Evolutionary conservation across 345 rosid species (phyloP).

Genomic region (Ceriops tagal): DNA sequence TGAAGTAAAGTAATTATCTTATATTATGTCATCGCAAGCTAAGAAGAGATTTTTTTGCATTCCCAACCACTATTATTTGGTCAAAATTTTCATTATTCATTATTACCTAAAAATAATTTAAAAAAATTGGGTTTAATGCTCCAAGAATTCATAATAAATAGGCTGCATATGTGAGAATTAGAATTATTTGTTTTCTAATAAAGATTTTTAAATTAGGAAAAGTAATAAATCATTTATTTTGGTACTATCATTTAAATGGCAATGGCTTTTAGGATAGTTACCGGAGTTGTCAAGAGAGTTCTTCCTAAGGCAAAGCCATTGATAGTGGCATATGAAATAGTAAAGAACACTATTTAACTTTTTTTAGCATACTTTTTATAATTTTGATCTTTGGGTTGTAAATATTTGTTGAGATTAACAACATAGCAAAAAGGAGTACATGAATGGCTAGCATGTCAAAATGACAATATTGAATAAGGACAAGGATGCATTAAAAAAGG

Average conservation of each 20-base stretch:
- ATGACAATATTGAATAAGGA: too few species aligned
- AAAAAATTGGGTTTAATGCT: background rate
- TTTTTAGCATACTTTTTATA: conserved; percentile 1
- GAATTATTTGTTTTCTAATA: too few species aligned
- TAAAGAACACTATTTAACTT: conserved; percentile 58
- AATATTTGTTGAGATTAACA: background rate
- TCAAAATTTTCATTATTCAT: conserved; percentile 87
- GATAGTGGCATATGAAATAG: conserved; percentile 50
- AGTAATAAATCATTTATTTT: conserved; percentile 73
- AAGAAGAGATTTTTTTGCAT: conserved; percentile 44
- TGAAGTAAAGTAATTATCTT: conserved; percentile 50
- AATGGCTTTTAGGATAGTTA: background rate
- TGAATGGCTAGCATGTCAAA: background rate
- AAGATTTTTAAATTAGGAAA: conserved; percentile 28
- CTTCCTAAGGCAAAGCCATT: conserved; percentile 45
- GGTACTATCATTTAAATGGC: conserved; percentile 51
- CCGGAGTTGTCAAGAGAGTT: conserved; percentile 23
- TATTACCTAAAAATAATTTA: conserved; percentile 39
- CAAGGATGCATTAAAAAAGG: too few species aligned
- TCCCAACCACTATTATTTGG: conserved; percentile 58
- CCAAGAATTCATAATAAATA: background rate
- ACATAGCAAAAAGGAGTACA: conserved; percentile 18
- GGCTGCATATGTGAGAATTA: conserved; percentile 22
- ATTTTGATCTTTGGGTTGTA: background rate
- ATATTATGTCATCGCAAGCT: conserved; percentile 76